phyloP scores from a whole-genome alignment of 306 rosid species.

The Senna siamea region DNA sequence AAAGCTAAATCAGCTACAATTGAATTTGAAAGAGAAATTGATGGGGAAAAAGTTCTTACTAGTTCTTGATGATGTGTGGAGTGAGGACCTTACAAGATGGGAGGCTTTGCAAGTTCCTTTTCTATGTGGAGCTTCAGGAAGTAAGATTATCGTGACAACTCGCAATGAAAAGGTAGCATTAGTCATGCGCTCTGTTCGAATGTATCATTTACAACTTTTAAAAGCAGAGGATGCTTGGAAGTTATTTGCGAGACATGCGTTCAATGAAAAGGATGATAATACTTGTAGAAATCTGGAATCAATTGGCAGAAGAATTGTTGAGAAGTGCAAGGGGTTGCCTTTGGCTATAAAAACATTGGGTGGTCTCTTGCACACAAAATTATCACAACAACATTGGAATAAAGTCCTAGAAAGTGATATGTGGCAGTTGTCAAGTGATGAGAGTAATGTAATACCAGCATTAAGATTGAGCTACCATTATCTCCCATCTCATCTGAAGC shows the following conservation, averaged over 20 bases:
- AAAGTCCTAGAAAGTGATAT: not conserved
- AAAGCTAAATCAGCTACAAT: conserved; percentile 6
- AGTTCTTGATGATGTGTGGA: conserved; percentile 42
- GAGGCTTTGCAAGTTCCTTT: conserved; percentile 12
- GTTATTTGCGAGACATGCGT: not conserved
- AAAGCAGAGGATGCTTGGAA: not conserved
- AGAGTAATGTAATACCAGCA: not conserved
- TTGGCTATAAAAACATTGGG: not conserved
- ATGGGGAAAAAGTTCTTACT: not conserved
- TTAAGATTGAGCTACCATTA: not conserved
- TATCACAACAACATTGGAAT: not conserved
- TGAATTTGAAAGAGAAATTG: not conserved
- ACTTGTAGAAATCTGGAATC: not conserved
- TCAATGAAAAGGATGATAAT: not conserved
- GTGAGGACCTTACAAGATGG: conserved; percentile 19
- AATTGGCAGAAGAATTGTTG: not conserved
- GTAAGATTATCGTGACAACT: not conserved
- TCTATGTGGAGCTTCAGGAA: conserved; percentile 14
- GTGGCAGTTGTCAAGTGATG: not conserved
- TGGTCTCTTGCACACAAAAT: not conserved
- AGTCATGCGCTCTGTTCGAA: not conserved
- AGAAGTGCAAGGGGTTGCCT: not conserved
- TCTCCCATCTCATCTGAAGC: not conserved
- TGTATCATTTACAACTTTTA: not conserved
- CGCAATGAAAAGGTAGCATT: not conserved